Evolutionary conservation across 495 filamentous ascomycete species (phyloP), one percentile per base, ranked within the genome.

Genomic region (Trypethelium eluteriae): DNA sequence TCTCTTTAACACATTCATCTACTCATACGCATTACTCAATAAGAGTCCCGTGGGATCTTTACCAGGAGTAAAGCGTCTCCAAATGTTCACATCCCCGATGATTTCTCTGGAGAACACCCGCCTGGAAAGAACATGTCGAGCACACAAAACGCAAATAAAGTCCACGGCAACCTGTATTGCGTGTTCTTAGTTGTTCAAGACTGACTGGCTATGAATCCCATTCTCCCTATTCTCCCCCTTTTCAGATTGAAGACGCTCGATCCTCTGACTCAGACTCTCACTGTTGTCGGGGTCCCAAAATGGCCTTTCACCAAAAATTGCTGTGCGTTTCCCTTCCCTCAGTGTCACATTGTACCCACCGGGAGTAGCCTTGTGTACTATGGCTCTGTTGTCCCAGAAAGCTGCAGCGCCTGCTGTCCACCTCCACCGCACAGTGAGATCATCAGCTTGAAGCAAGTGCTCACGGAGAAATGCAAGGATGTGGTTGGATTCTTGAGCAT

Each of bases 401-500:
- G 75, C 74, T 47, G 75, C 65, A 25, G 66, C 64, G 7, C 71
- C 71, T 38, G 67, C 34, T 32, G 56, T 64, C 76, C 76, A 76
- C 57, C 69, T 72, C 66, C 73, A 76, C 1, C 74, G 73, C 10
- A 75, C 74, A 10, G 68, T 69, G 35, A 75, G 69, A 67, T 69
- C 65, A 68, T 72, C 65, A 62, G 69, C 63, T 49, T 64, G 32
- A 50, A 73, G 67, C 63, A 64, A 49, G 47, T 70, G 70, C 63
- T 70, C 69, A 39, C 69, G 69, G 38, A 70, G 50, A 62, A 70
- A 70, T 49, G 66, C 61, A 14, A 70, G 39, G 18, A 68, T 61
- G 62, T 70, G 69, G 63, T 56, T 6, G 4, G 63, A 65, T 50
- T 65, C 63, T 53, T 65, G 63, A 18, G 36, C 50, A 61, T 62